Evolutionary conservation across 228 moss, liverwort and hornwort genomes (phyloP).

Genomic region (Sphagnum magellanicum): DNA sequence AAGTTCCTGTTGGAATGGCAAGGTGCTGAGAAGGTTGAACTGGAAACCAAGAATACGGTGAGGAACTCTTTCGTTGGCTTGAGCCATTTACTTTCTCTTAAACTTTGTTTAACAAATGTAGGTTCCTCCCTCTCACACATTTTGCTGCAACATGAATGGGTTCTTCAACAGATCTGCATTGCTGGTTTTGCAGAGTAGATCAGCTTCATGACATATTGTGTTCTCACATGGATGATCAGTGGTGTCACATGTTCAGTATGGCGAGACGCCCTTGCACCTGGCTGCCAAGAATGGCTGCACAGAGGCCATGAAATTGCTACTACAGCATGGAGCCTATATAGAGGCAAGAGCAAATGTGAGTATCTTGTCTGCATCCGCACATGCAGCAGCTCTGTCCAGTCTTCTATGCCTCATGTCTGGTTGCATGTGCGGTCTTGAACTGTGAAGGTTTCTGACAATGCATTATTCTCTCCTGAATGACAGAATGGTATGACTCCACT

Average conservation of each 20-base stretch:
- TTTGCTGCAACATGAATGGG: not conserved
- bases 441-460: not conserved
- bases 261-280: slow-evolving; percentile 43
- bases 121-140: not conserved
- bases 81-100: not conserved
- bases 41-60: slow-evolving; percentile 16
- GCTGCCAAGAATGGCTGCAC: slow-evolving; percentile 39
- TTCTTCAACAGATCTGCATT: not conserved
- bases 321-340: slow-evolving; percentile 30
- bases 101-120: not conserved
- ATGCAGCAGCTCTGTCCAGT: not conserved
- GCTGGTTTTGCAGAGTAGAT: not conserved
- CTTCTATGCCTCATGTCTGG: not conserved
- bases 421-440: not conserved
- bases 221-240: not conserved
- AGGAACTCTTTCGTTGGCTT: not conserved
- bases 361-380: not conserved
- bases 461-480: not conserved
- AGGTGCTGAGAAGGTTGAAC: slow-evolving; percentile 16
- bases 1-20: slow-evolving; percentile 13
- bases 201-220: not conserved
- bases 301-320: slow-evolving; percentile 29
- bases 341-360: slow-evolving; percentile 41
- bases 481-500: slow-evolving; percentile 51
- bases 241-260: slow-evolving; percentile 20